Evolutionary conservation across 345 rosid species (phyloP), one percentile per base, ranked within the genome.

Genomic region (Erodium maritimum): DNA sequence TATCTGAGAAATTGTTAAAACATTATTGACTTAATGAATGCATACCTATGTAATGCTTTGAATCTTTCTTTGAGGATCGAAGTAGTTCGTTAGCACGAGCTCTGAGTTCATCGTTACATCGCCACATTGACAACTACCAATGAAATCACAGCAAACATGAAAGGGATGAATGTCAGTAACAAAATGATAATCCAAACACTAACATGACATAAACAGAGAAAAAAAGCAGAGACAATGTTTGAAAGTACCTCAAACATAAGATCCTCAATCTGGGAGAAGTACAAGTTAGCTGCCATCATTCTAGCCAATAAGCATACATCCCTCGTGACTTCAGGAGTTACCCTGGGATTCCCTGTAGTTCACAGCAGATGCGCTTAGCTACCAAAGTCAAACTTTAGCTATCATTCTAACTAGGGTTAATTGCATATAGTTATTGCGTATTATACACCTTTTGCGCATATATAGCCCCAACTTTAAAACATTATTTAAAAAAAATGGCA

Each of bases 231-330:
- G 12, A 42, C 12, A 42, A 12, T 42, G 12, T 42, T 7, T 42
- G 48, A 2, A 42, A 42, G 48, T 81, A 93, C 99, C 96, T 93
- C 96, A 37, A 93, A 89, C 99, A 93, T 89, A 55, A 93, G 93
- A 70, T 89, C 99, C 79, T 93, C 99, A 17, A 93, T 93, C 70
- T 89, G 99, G 50, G 96, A 89, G 65, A 79, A 93, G 80, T 93
- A 93, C 65, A 93, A 63, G 77, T 93, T 93, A 63, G 95, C 99
- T 22, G 99, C 99, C 99, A 89, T 93, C 99, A 93, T 84, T 79
- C 99, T 83, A 19, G 99, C 95, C 64, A 93, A 67, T 53, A 93
- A 83, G 77, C 99, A 93, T 17, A 93, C 96, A 68, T 93, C 99
- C 75, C 99, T 85, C 13, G 96, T 93, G 51, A 93, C 96, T 67